Base-by-base conservation (phyloP, 441 rosid genomes). In the Erodium chrysanthum region DNA sequence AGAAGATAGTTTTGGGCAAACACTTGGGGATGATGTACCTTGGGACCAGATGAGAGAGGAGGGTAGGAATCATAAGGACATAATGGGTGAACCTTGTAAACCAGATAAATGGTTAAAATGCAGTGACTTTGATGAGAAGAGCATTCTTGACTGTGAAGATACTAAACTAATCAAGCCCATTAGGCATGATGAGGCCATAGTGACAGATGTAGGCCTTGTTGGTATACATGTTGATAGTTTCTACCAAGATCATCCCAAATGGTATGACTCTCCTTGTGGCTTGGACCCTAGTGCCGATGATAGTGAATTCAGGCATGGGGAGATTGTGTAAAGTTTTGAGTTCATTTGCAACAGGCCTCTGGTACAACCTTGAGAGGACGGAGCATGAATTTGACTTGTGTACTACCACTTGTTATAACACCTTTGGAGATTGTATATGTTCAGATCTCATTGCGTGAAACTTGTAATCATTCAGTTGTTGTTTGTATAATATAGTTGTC, bases 191-290 rank as follows among this genome's bases (percentile, higher is more conserved):
- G 96, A 85, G 75, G 83, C 83, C 77, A 83, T 88, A 76, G 96
- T 82, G 74, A 79, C 89, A 72, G 96, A 91, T 85, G 93, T 91
- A 80, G 82, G 96, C 79, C 90, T 90, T 64, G 91, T 78, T 63
- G 91, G 87, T 78, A 82, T 93, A 78, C 98, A 90, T 73, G 98
- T 91, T 20, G 96, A 93, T 76, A 86, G 97, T 86, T 93, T 93
- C 83, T 93, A 91, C 77, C 98, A 86, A 70, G 98, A 93, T 44
- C 35, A 31, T 31, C 71, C 91, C 17, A 93, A 93, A 70, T 93
- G 97, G 97, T 93, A 86, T 71, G 98, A 93, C 79, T 89, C 95
- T 79, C 98, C 98, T 73, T 88, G 97, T 73, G 96, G 85, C 52
- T 78, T 92, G 79, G 98, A 90, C 81, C 76, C 92, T 61, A 73